These are phyloP conservation scores for Mortierella sp. DNA, from an alignment of 371 early-diverging fungal genomes.

Conservation along the genomic window DNA sequence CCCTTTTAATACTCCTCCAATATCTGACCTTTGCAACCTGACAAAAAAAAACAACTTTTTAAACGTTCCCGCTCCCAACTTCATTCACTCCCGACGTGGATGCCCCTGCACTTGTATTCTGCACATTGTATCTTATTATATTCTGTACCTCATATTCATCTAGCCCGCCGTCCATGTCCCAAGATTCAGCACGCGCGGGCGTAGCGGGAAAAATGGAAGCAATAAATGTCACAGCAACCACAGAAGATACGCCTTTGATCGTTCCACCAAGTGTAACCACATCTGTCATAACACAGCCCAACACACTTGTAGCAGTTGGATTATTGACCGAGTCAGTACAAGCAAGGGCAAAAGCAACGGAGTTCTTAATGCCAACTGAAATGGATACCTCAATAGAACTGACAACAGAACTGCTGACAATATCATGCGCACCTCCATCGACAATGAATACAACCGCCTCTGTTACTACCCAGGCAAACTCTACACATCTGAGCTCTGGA, in stretches of 20 bases:
- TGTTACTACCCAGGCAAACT: neutral
- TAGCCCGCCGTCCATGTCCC: slow-evolving; percentile 6
- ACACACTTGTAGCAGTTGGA: neutral
- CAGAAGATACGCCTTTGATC: neutral
- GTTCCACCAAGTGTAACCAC: slow-evolving; percentile 6
- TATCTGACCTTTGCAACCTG: neutral
- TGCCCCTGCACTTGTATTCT: slow-evolving; percentile 8
- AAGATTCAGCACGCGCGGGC: slow-evolving; percentile 3
- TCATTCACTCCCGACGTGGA: neutral
- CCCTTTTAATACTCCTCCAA: neutral
- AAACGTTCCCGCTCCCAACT: neutral
- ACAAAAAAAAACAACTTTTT: neutral
- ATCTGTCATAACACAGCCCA: neutral
- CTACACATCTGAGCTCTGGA: neutral
- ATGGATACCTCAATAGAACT: neutral
- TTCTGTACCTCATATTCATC: slow-evolving; percentile 2
- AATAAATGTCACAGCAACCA: neutral
- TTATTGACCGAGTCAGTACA: too few species aligned
- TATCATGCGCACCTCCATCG: neutral
- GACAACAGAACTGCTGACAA: neutral
- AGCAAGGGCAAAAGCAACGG: too few species aligned
- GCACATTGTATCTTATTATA: neutral
- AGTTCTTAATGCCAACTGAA: too few species aligned
- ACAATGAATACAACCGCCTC: neutral
- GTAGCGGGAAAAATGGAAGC: slow-evolving; percentile 8